phyloP scores from a whole-genome alignment of 345 rosid species.

The Eutrema heterophyllum region DNA sequence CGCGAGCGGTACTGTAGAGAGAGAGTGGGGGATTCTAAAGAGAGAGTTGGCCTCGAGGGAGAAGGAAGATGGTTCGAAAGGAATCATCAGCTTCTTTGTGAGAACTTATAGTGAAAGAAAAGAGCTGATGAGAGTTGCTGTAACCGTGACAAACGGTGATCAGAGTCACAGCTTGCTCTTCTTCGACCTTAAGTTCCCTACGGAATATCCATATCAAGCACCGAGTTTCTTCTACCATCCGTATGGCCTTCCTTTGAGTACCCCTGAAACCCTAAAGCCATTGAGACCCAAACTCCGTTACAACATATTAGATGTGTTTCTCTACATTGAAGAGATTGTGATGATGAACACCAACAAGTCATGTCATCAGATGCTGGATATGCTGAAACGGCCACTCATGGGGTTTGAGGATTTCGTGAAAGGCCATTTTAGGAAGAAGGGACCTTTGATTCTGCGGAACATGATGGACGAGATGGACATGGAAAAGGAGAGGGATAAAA shows the following conservation, averaged over 20 bases:
- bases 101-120: conserved; percentile 14
- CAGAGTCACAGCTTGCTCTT: conserved; percentile 20
- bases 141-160: background rate
- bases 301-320: conserved; percentile 21
- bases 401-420: conserved; percentile 27
- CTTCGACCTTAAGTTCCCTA: conserved; percentile 26
- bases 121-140: conserved; percentile 32
- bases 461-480: conserved; percentile 20
- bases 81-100: conserved; percentile 18
- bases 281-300: background rate
- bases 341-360: conserved; percentile 19
- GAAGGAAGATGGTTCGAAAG: background rate
- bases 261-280: background rate
- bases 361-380: conserved; percentile 20
- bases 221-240: conserved; percentile 21
- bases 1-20: background rate
- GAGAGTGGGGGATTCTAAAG: background rate
- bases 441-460: conserved; percentile 3
- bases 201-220: conserved; percentile 11
- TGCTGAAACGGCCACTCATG: background rate
- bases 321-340: conserved; percentile 25
- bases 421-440: conserved; percentile 26
- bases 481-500: conserved; percentile 14
- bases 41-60: background rate
- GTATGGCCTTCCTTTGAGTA: conserved; percentile 17